Conservation (phyloP, 2,329 filamentous ascomycete species). For the Colletotrichum higginsianum region DNA sequence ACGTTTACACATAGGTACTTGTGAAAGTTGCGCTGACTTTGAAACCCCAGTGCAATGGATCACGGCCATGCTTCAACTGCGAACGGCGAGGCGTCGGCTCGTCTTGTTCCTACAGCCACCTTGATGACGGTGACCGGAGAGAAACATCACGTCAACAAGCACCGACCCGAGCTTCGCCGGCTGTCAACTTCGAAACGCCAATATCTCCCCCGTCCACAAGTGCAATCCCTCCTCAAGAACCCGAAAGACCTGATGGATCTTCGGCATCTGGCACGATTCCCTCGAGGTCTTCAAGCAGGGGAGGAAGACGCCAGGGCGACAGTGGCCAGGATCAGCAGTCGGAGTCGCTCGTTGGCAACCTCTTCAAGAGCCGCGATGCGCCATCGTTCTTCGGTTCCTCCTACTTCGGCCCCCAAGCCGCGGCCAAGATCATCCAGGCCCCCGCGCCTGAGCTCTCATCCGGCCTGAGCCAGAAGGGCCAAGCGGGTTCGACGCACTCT, state of each 20-base stretch:
- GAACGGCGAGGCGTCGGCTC: slow-evolving; percentile 30
- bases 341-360: slow-evolving; percentile 46
- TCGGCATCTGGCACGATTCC: slow-evolving; percentile 10
- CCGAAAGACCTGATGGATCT: slow-evolving; percentile 9
- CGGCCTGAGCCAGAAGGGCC: slow-evolving; percentile 44
- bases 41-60: slow-evolving; percentile 30
- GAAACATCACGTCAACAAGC: neutral
- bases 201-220: neutral
- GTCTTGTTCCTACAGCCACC: slow-evolving; percentile 27
- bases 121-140: slow-evolving; percentile 6
- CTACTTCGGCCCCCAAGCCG: slow-evolving; percentile 52
- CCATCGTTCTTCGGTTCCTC: slow-evolving; percentile 51
- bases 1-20: neutral
- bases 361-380: slow-evolving; percentile 50
- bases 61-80: slow-evolving; percentile 38
- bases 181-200: slow-evolving; percentile 17
- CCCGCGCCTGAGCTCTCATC: slow-evolving; percentile 44
- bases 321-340: slow-evolving; percentile 27
- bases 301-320: slow-evolving; percentile 23
- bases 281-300: slow-evolving; percentile 18
- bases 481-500: slow-evolving; percentile 38
- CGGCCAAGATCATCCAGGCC: slow-evolving; percentile 51
- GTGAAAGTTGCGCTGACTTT: neutral
- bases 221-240: neutral
- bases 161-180: neutral